phyloP scores from a whole-genome alignment of 2,329 filamentous ascomycete species.

The Aspergillus thermomutatus region DNA sequence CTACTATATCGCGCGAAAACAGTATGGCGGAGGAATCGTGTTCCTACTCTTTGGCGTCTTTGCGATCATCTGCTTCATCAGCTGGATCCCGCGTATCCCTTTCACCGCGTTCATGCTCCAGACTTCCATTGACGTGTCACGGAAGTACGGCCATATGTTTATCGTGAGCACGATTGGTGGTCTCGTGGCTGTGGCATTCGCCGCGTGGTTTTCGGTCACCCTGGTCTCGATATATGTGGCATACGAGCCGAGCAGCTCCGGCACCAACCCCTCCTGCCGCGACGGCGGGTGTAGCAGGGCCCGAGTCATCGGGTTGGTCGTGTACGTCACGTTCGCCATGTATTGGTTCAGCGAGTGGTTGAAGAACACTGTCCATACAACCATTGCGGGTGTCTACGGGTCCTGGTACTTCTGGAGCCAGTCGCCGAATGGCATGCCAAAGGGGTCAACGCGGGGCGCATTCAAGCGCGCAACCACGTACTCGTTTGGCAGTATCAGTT shows the following conservation, averaged over 20 bases:
- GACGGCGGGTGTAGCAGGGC: constrained; percentile 65
- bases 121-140: constrained; percentile 80
- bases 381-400: constrained; percentile 83
- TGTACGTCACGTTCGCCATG: constrained; percentile 84
- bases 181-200: constrained; percentile 69
- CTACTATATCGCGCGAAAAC: constrained; percentile 73
- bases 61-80: constrained; percentile 76
- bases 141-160: constrained; percentile 80
- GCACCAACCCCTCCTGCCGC: constrained; percentile 53
- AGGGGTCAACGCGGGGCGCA: constrained; percentile 76
- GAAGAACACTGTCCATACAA: constrained; percentile 89
- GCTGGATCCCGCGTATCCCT: constrained; percentile 86
- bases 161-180: constrained; percentile 81
- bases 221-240: constrained; percentile 82
- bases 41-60: constrained; percentile 82
- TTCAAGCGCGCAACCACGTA: constrained; percentile 79
- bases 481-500: constrained; percentile 85
- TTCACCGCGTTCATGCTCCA: constrained; percentile 89
- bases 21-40: constrained; percentile 82
- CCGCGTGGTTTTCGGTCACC: constrained; percentile 82
- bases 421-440: constrained; percentile 64
- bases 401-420: constrained; percentile 82
- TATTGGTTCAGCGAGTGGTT: constrained; percentile 95
- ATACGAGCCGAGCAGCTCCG: constrained; percentile 60
- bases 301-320: constrained; percentile 79